A percentile compares a stretch with the other conserved stretches of the same genome.
These are phyloP conservation scores for Vitis rupestris DNA, from an alignment of 164 flowering plant genomes.

Conservation along the genomic window DNA sequence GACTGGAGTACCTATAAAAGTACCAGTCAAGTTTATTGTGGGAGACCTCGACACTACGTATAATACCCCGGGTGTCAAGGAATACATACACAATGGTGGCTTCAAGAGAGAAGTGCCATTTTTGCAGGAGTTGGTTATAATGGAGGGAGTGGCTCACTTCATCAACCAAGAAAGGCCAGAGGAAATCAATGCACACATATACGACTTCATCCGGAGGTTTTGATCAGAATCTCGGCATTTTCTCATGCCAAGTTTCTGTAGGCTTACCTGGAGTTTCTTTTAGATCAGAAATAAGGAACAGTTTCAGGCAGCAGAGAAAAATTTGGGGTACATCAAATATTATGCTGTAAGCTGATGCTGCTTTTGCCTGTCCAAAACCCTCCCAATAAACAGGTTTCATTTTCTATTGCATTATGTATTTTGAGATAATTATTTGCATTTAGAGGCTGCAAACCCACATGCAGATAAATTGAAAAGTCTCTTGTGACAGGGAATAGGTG, in stretches of 20 bases:
- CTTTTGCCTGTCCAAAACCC: no score
- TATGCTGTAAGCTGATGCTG: no score
- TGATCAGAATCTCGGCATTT: slow-evolving; percentile 6
- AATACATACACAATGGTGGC: slow-evolving; percentile 45
- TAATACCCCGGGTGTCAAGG: slow-evolving; percentile 42
- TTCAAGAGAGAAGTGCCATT: slow-evolving; percentile 44
- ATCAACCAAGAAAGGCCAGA: slow-evolving; percentile 50
- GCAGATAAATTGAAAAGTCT: no score
- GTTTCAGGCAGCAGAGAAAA: background rate
- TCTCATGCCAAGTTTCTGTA: background rate
- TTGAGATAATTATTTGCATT: no score
- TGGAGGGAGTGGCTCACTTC: slow-evolving; percentile 61
- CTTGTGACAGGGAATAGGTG: no score
- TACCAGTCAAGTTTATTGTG: slow-evolving; percentile 59
- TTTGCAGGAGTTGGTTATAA: slow-evolving; percentile 47
- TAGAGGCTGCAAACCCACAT: no score
- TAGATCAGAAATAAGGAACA: background rate
- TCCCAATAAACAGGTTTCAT: no score
- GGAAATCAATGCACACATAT: slow-evolving; percentile 42
- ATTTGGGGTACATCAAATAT: background rate
- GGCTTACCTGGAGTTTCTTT: slow-evolving; percentile 1
- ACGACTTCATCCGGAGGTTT: slow-evolving; percentile 46
- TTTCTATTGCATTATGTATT: no score
- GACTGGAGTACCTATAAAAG: slow-evolving; percentile 53
- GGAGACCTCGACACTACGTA: slow-evolving; percentile 52